Conservation (phyloP, 2,329 filamentous ascomycete species). For the Trichoderma harzianum region DNA sequence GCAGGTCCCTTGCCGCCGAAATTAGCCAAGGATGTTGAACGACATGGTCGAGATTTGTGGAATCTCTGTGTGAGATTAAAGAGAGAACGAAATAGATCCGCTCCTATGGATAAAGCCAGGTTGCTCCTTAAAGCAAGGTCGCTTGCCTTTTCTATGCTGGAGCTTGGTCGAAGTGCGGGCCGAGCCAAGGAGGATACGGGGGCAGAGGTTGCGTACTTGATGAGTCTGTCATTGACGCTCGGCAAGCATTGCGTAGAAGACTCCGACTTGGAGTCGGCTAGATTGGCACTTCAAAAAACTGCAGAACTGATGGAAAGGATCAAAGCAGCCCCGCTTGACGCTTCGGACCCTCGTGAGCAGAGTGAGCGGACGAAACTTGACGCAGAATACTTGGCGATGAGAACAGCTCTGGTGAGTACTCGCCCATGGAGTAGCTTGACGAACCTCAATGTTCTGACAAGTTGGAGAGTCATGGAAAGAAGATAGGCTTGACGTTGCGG, state of each 20-base stretch:
- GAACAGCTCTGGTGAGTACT: constrained; percentile 60
- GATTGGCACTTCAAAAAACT: constrained; percentile 60
- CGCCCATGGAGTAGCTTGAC: too few species aligned
- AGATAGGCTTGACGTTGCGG: constrained; percentile 68
- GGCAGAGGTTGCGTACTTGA: constrained; percentile 51
- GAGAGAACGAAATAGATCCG: constrained; percentile 24
- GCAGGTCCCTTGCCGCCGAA: neutral
- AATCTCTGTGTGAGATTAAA: constrained; percentile 59
- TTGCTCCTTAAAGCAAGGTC: constrained; percentile 42
- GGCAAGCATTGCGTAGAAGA: constrained; percentile 49
- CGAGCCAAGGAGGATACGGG: constrained; percentile 25
- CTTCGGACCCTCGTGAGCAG: neutral
- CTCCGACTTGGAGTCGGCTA: constrained; percentile 54
- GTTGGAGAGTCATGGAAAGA: constrained; percentile 66
- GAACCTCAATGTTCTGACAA: constrained; percentile 20
- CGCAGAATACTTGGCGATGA: constrained; percentile 62
- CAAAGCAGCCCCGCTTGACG: constrained; percentile 6
- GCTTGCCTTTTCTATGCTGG: constrained; percentile 66
- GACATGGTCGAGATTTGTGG: constrained; percentile 59
- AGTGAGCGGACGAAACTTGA: constrained; percentile 38
- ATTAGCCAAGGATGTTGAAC: constrained; percentile 48
- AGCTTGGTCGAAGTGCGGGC: constrained; percentile 46
- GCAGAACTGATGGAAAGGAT: constrained; percentile 48
- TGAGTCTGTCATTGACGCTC: constrained; percentile 67
- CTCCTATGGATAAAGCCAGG: constrained; percentile 25